Evolutionary conservation across 345 rosid genomes (phyloP).

Genomic region (Gossypium bickii): DNA sequence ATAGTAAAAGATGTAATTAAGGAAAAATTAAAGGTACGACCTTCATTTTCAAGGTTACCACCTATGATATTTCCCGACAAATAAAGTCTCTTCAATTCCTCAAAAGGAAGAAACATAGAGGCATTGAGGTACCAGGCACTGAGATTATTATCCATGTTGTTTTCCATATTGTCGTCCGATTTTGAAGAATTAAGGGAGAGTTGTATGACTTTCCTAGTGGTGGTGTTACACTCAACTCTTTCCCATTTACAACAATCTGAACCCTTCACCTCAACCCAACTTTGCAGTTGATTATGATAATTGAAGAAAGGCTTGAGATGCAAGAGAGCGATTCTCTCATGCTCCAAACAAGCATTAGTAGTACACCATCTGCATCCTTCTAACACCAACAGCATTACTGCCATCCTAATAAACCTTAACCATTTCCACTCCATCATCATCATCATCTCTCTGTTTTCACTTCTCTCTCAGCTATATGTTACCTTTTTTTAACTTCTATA

Average conservation of each 20-base stretch:
- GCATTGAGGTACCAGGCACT: neutral
- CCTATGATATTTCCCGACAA: too few relatives aligned
- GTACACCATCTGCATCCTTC: neutral
- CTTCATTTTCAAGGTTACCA: too few relatives aligned
- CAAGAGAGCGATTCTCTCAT: conserved; percentile 12
- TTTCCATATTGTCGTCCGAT: too few relatives aligned
- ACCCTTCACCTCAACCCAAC: neutral
- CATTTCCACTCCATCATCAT: neutral
- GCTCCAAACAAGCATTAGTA: neutral
- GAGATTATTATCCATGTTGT: neutral
- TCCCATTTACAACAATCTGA: neutral
- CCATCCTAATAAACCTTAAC: neutral
- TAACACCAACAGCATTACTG: neutral
- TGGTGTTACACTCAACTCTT: neutral
- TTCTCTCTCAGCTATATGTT: neutral
- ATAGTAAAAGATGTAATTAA: too few relatives aligned
- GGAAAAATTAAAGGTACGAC: too few relatives aligned
- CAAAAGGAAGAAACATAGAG: too few relatives aligned
- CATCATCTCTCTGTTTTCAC: neutral
- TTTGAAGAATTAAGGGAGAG: neutral
- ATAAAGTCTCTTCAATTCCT: too few relatives aligned
- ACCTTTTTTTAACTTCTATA: neutral
- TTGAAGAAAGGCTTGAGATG: conserved; percentile 3
- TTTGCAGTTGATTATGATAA: fast-evolving
- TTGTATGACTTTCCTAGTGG: neutral